These are phyloP conservation scores for Sporothrix mexicana DNA, from an alignment of 2,329 filamentous ascomycete species.

Conservation along the genomic window DNA sequence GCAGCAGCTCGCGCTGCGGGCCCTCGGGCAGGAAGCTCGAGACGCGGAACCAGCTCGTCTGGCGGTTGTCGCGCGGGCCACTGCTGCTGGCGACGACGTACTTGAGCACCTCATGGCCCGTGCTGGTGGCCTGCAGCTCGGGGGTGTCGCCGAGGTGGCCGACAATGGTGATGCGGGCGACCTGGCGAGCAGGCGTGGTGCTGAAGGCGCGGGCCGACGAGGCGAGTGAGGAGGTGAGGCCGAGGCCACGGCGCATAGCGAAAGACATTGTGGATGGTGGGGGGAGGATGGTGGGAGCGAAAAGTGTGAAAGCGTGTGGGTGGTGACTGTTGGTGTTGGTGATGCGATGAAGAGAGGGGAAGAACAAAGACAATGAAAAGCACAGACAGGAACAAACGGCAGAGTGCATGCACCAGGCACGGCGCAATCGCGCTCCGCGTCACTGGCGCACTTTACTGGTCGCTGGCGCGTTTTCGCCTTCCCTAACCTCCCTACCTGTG, in stretches of 20 bases:
- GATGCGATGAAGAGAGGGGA: constrained; percentile 9
- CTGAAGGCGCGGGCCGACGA: constrained; percentile 72
- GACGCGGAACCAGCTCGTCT: constrained; percentile 86
- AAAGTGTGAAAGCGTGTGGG: not conserved
- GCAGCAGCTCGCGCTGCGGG: constrained; percentile 71
- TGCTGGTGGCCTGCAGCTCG: constrained; percentile 73
- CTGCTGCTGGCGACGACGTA: constrained; percentile 75
- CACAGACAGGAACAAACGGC: constrained; percentile 13
- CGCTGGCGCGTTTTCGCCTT: constrained; percentile 21
- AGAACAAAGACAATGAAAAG: too few relatives aligned
- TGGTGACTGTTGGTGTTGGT: constrained; percentile 5
- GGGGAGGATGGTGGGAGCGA: not conserved
- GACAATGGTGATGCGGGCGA: constrained; percentile 84
- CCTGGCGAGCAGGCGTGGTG: constrained; percentile 65
- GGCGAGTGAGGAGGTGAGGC: constrained; percentile 50
- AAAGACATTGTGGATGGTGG: constrained; percentile 37
- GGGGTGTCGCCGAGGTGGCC: constrained; percentile 83
- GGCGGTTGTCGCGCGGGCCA: constrained; percentile 71
- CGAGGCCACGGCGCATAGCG: constrained; percentile 38
- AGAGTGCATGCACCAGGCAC: not conserved
- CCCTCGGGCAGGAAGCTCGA: constrained; percentile 73
- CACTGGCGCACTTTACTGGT: not conserved
- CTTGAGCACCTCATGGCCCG: constrained; percentile 74
- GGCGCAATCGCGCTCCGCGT: constrained; percentile 26
- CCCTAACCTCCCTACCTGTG: not conserved